Evolutionary conservation across 2,329 filamentous ascomycete species (phyloP), one percentile per base, ranked within the genome.

Genomic region (Diplodia seriata): DNA sequence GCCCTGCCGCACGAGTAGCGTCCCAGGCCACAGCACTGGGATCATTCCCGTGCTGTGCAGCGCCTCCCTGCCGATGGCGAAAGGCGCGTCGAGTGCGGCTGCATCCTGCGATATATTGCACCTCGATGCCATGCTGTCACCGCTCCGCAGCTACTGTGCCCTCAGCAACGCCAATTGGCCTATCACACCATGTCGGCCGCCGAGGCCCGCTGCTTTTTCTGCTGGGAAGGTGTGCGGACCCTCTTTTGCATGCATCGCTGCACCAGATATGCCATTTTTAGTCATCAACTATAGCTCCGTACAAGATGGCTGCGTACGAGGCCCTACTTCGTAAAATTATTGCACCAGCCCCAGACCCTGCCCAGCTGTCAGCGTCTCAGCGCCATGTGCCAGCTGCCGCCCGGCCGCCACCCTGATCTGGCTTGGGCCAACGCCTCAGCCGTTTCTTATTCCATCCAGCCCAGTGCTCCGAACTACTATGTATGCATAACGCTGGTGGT

Each of bases 401-500:
- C 36, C 38, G 36, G 36, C 40, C 43, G 47, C 29, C 29, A 51
- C 59, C 59, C 40, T 51, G 59, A 63, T 63, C 59, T 14, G 31
- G 59, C 47, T 23, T 63, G 47, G 47, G 31, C 43, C n/a, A 38
- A 12, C 59, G 59, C 59, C 59, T 51, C 59, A 33, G 47, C 59
- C 59, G 59, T 63, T 63, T 63, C 59, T 63, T 63, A 51, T 63
- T 63, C 47, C 47, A 38, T 63, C 59, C 59, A 63, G 59, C 43
- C 38, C 38, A 57, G 54, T 31, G 33, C 54, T 33, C 11, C 23
- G 11, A 15, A 11, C 36, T 12, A 8, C 12, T 18, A 8, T 26
- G 43, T 26, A 50, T 62, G 57, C 57, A 62, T n/a, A 18, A 50
- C 49, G 57, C 47, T 51, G 59, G 59, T 51, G 59, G 59, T 51